Conservation (phyloP, 2,329 filamentous ascomycete genomes). For the Colletotrichum sp. region DNA sequence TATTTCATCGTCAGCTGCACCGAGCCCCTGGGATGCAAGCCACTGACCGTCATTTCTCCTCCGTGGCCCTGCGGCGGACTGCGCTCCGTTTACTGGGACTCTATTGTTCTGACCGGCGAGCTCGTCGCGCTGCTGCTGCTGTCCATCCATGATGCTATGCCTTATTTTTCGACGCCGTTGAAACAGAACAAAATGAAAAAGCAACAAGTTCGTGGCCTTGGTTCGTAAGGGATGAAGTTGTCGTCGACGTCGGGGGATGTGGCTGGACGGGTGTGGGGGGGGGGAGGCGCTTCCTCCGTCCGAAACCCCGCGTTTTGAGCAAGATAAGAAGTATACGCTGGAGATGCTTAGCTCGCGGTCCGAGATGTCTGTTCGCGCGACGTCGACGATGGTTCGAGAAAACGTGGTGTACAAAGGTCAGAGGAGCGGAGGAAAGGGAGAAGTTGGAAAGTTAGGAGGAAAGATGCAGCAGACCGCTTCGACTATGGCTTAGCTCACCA, state of each 20-base stretch:
- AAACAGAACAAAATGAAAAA: not conserved
- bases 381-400: not conserved
- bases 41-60: constrained; percentile 23
- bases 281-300: constrained; percentile 16
- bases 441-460: not conserved
- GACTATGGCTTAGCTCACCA: constrained; percentile 14
- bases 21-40: constrained; percentile 22
- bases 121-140: constrained; percentile 19
- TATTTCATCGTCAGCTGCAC: not conserved
- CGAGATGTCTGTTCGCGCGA: constrained; percentile 19
- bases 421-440: not conserved
- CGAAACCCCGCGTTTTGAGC: constrained; percentile 19
- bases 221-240: not conserved
- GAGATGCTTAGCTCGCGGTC: constrained; percentile 14
- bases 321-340: constrained; percentile 18
- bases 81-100: constrained; percentile 10
- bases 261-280: constrained; percentile 14
- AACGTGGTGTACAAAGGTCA: not conserved
- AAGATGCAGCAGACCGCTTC: constrained; percentile 13
- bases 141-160: constrained; percentile 13
- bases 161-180: not conserved
- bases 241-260: constrained; percentile 4
- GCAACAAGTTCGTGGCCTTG: not conserved
- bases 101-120: constrained; percentile 27
- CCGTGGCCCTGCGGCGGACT: constrained; percentile 13